phyloP scores from a whole-genome alignment of 495 filamentous ascomycete genomes.

The Copromyces sp. region DNA sequence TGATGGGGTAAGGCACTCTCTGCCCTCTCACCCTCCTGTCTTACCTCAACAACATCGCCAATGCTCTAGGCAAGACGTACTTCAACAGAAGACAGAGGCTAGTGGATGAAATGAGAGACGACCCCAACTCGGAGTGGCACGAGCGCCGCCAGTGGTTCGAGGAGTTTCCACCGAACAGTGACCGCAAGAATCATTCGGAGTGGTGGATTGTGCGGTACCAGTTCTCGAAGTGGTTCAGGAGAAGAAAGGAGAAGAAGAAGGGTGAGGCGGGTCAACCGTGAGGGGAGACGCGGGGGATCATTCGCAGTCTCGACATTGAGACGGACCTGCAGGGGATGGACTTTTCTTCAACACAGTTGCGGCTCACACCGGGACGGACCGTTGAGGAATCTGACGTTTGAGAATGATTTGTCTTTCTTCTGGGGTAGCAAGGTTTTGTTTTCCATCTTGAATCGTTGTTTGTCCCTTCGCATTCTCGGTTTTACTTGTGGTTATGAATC shows the following conservation, averaged over 20 bases:
- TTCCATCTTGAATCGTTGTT: background rate
- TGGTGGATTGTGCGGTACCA: background rate
- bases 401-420: background rate
- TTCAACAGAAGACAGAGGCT: background rate
- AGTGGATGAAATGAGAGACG: background rate
- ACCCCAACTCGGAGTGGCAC: background rate
- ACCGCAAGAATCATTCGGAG: background rate
- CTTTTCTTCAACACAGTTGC: background rate
- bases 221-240: background rate
- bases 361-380: background rate
- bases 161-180: background rate
- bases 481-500: background rate
- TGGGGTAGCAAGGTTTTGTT: background rate
- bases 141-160: background rate
- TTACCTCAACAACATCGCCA: constrained; percentile 7
- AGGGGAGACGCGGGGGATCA: background rate
- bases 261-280: background rate
- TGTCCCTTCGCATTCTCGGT: background rate
- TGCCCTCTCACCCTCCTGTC: constrained; percentile 1
- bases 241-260: background rate
- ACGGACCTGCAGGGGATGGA: background rate
- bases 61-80: background rate
- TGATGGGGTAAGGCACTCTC: background rate
- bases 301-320: background rate
- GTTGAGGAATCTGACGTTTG: background rate